Percentiles rank a stretch among this genome's conserved stretches.
Evolutionary conservation across 2,329 filamentous ascomycete genomes (phyloP).

Genomic region (Exophiala spinifera): DNA sequence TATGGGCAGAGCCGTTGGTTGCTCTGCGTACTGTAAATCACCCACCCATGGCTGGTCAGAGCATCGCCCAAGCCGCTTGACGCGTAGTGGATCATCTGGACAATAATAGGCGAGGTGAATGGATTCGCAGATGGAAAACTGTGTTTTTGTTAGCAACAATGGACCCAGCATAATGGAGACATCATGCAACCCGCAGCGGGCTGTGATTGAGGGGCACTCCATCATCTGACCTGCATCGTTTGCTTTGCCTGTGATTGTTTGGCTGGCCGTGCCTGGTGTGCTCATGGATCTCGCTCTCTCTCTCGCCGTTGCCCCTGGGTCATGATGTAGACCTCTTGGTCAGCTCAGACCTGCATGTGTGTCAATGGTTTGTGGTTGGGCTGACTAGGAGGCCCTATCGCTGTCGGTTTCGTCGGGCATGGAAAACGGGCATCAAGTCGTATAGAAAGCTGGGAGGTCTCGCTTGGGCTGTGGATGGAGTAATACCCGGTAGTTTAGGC

Average conservation of each 20-base stretch:
- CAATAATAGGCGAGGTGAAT: conserved; percentile 12
- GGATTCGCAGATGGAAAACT: conserved; percentile 3
- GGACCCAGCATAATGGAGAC: conserved; percentile 17
- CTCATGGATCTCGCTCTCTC: conserved; percentile 2
- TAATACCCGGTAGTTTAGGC: too few species aligned
- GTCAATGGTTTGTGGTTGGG: not conserved
- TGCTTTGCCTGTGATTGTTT: conserved; percentile 2
- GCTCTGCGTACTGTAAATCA: not conserved
- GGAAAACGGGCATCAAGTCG: too few species aligned
- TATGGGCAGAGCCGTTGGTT: not conserved
- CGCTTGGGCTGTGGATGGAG: too few species aligned
- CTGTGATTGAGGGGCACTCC: conserved; percentile 12
- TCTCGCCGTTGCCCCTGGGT: not conserved
- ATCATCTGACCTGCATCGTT: conserved; percentile 24
- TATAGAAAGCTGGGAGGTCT: too few species aligned
- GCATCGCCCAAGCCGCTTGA: conserved; percentile 3
- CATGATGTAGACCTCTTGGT: not conserved
- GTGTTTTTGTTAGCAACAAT: conserved; percentile 14
- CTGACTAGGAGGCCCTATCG: not conserved
- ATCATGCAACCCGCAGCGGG: conserved; percentile 14
- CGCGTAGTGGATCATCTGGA: conserved; percentile 9
- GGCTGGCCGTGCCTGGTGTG: conserved; percentile 6
- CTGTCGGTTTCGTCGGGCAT: not conserved
- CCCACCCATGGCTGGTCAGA: not conserved
- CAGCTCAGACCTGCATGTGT: not conserved